phyloP scores from a whole-genome alignment of 2,329 filamentous ascomycete genomes.

The Penicillium verrucosum region DNA sequence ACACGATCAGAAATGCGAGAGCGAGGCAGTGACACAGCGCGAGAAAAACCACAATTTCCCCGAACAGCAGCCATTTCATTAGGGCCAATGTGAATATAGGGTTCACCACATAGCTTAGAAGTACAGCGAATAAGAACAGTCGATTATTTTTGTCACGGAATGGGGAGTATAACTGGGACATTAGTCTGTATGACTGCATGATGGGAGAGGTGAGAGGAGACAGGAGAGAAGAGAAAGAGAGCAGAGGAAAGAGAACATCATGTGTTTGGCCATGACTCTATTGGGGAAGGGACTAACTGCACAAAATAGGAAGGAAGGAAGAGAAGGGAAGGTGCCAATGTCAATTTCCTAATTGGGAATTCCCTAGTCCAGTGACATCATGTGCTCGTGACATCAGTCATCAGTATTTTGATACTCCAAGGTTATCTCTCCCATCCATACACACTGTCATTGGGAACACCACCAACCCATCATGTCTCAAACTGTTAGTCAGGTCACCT shows the following conservation, averaged over 20 bases:
- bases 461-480: slow-evolving; percentile 22
- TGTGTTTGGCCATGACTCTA: no score
- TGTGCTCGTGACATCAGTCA: background rate
- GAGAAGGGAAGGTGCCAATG: background rate
- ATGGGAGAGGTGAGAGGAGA: background rate
- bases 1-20: background rate
- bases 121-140: background rate
- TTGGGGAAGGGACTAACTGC: background rate
- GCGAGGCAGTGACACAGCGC: background rate
- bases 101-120: background rate
- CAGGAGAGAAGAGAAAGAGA: no score
- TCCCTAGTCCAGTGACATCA: background rate
- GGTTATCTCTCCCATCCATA: background rate
- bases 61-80: background rate
- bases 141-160: background rate
- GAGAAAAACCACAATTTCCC: background rate
- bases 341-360: background rate
- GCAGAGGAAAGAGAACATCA: background rate
- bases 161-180: background rate
- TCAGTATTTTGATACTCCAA: background rate
- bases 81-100: background rate
- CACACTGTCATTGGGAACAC: background rate
- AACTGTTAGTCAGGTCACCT: slow-evolving; percentile 35
- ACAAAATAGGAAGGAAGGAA: background rate
- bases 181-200: background rate